Evolutionary conservation across 495 filamentous ascomycete species (phyloP).

Genomic region (Hyaloscypha hepaticicola): DNA sequence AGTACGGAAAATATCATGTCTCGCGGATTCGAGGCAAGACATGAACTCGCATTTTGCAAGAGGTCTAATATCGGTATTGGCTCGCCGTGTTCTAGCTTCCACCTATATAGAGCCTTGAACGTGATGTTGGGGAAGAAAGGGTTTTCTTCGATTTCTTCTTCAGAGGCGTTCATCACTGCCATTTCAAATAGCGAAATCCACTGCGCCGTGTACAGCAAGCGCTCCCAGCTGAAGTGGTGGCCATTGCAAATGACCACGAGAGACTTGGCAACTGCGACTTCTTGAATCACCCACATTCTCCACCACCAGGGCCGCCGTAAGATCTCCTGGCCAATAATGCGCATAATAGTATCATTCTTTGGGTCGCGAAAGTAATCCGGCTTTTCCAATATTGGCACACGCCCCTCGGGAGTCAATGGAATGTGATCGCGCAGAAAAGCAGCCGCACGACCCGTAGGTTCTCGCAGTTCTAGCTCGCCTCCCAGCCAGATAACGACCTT

Average conservation of each 20-base stretch:
- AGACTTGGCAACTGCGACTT: conserved; percentile 16
- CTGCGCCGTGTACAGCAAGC: conserved; percentile 1
- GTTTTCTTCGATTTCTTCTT: neutral
- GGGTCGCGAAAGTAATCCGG: too few relatives aligned
- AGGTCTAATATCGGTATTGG: conserved; percentile 16
- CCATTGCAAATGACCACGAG: conserved; percentile 19
- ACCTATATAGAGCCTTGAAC: neutral
- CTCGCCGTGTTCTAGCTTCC: conserved; percentile 12
- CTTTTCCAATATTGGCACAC: too few relatives aligned
- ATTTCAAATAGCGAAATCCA: neutral
- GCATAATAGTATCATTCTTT: too few relatives aligned
- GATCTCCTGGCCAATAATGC: conserved; percentile 5
- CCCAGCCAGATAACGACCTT: conserved; percentile 27
- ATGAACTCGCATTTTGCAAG: conserved; percentile 20
- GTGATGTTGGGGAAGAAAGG: neutral
- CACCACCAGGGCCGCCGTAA: conserved; percentile 22
- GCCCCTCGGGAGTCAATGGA: too few relatives aligned
- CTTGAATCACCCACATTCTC: conserved; percentile 31
- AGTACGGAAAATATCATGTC: conserved; percentile 28
- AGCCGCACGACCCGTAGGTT: too few relatives aligned
- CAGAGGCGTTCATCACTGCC: too few relatives aligned
- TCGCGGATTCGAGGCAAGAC: conserved; percentile 21
- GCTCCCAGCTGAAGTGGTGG: conserved; percentile 12
- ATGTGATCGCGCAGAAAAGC: too few relatives aligned
- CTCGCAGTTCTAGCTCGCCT: too few relatives aligned